A percentile compares a stretch with the other conserved stretches of the same genome.
phyloP scores from a whole-genome alignment of 2,329 filamentous ascomycete genomes.

The Pyrenochaeta sp. region DNA sequence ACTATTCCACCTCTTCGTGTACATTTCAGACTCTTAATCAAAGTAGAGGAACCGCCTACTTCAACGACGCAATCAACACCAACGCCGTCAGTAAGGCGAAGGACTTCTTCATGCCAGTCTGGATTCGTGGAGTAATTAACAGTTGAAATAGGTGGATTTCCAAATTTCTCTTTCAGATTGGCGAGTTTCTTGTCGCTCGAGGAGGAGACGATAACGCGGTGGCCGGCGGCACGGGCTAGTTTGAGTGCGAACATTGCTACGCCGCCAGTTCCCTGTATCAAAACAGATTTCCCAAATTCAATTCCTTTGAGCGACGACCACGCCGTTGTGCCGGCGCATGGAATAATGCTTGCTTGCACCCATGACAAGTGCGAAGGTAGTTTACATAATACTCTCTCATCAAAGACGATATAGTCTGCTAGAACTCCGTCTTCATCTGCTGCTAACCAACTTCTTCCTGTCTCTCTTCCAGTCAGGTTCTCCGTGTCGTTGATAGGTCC shows the following conservation, averaged over 20 bases:
- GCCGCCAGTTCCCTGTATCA: slow-evolving; percentile 47
- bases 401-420: neutral
- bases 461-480: neutral
- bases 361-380: slow-evolving; percentile 10
- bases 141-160: slow-evolving; percentile 9
- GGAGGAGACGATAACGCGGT: slow-evolving; percentile 55
- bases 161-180: neutral
- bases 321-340: slow-evolving; percentile 28
- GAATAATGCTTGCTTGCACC: slow-evolving; percentile 21
- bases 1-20: slow-evolving; percentile 15
- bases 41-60: slow-evolving; percentile 12
- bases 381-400: neutral
- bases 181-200: neutral
- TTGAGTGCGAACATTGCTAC: slow-evolving; percentile 39
- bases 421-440: neutral
- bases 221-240: slow-evolving; percentile 20
- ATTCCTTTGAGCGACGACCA: slow-evolving; percentile 22
- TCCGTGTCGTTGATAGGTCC: neutral
- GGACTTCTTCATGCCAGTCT: slow-evolving; percentile 64
- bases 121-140: slow-evolving; percentile 67
- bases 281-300: slow-evolving; percentile 1
- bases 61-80: slow-evolving; percentile 58
- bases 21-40: slow-evolving; percentile 11
- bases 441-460: neutral
- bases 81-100: slow-evolving; percentile 50